Evolutionary conservation across 73 alveolate genomes (phyloP).

Genomic region (Tetrahymena elliotti): DNA sequence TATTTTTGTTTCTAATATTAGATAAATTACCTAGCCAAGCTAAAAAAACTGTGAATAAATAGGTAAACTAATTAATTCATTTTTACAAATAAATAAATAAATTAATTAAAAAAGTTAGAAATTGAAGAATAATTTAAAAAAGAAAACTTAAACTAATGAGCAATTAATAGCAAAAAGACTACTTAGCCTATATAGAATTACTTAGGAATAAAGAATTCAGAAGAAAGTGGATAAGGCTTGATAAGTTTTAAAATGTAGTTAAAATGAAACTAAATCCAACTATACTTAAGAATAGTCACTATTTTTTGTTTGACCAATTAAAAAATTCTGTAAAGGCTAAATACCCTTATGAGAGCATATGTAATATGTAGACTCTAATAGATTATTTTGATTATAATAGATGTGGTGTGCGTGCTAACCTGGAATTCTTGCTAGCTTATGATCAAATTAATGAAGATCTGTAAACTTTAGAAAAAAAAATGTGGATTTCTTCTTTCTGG

Average conservation of each 20-base stretch:
- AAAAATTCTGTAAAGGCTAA: neutral
- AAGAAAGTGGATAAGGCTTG: neutral
- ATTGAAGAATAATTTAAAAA: too few relatives aligned
- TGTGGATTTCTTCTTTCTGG: neutral
- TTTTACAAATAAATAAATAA: too few relatives aligned
- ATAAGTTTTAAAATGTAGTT: neutral
- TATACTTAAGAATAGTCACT: neutral
- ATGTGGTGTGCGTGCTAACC: neutral
- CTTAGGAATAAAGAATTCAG: neutral
- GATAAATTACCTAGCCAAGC: too few relatives aligned
- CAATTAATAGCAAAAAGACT: neutral
- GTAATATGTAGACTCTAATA: neutral
- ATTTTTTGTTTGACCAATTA: neutral
- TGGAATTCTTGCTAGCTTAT: neutral
- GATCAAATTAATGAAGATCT: neutral
- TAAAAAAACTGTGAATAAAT: too few relatives aligned
- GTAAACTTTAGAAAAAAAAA: neutral
- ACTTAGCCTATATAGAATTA: neutral
- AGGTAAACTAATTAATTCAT: too few relatives aligned
- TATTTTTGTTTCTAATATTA: too few relatives aligned
- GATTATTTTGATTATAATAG: neutral
- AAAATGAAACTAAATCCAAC: neutral
- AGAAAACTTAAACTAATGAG: neutral
- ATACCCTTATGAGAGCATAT: neutral
- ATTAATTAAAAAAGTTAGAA: too few relatives aligned